Base-by-base conservation (phyloP, 2,329 filamentous ascomycete genomes). In the Lizonia empirigonia region DNA sequence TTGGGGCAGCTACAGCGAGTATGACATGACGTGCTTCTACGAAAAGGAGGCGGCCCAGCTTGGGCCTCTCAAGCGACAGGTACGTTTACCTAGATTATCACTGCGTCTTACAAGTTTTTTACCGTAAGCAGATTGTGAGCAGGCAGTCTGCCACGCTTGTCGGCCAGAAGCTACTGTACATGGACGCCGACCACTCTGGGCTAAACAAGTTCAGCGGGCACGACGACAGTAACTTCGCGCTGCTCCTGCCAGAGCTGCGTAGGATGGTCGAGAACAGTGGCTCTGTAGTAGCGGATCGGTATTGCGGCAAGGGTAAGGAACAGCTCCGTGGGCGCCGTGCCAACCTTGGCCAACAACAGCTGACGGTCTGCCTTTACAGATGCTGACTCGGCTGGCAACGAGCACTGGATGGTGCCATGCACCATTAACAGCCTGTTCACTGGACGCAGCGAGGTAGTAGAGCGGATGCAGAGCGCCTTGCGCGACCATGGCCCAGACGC, bases 331-430 rank as follows among this genome's bases (percentile, higher is more conserved):
- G n/a, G n/a, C n/a, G n/a, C n/a, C n/a, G n/a, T n/a, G n/a, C n/a
- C n/a, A n/a, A n/a, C n/a, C n/a, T n/a, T n/a, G n/a, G n/a, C n/a
- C n/a, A n/a, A n/a, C n/a, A n/a, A n/a, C n/a, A 18, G 18, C 32
- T 34, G 18, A 34, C n/a, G 13, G n/a, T 34, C n/a, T 34, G 32
- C 5, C 32, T 34, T 34, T 15, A 16, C 32, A 34, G 32, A 34
- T 12, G 15, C 32, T 34, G 13, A n/a, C 5, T 12, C 32, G n/a
- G 32, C 32, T 15, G 18, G 32, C 13, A 60, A 58, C 49, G 48
- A 53, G 35, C 62, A 65, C 37, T 67, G 57, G 59, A 55, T 44
- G 5, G 48, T 65, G 5, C 35, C 55, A 34, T 55, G 62, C 19
- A 37, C 50, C 7, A n/a, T 55, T n/a, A n/a, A n/a, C n/a, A n/a